A percentile compares a stretch with the other conserved stretches of the same genome.
Conservation (phyloP, 2,329 filamentous ascomycete species). For the Fusarium fracticaudum region DNA sequence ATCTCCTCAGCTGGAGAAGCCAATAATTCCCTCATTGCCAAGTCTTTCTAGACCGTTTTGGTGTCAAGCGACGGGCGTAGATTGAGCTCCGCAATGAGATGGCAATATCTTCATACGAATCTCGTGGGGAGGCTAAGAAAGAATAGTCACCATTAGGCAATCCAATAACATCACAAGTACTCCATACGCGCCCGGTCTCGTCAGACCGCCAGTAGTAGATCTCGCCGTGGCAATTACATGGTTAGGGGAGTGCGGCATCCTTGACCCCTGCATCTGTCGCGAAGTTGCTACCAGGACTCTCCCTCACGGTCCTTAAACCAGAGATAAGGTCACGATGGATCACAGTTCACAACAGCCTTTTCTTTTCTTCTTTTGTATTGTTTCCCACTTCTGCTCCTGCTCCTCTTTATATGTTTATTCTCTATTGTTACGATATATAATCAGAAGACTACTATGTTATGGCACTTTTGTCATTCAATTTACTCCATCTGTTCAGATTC, state of each 20-base stretch:
- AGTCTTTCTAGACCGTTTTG: neutral
- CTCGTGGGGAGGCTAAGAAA: too few species aligned
- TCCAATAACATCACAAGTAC: too few species aligned
- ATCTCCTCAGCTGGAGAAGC: neutral
- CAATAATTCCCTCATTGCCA: neutral
- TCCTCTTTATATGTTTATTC: neutral
- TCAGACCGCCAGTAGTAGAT: neutral
- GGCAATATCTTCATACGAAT: neutral
- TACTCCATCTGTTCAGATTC: neutral
- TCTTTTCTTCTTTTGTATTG: too few species aligned
- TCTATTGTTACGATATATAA: neutral
- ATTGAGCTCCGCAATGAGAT: neutral
- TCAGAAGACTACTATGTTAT: too few species aligned
- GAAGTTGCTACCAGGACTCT: neutral
- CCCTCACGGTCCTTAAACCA: neutral
- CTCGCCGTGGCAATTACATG: neutral
- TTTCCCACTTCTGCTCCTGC: neutral
- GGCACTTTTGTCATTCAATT: too few species aligned
- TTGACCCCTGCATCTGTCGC: neutral
- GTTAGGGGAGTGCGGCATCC: neutral
- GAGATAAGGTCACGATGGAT: rapidly evolving
- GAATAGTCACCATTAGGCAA: neutral
- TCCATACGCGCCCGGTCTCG: neutral
- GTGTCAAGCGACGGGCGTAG: neutral
- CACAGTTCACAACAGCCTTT: neutral